A percentile compares a stretch with the other conserved stretches of the same genome.
These are phyloP conservation scores for Candida nanaspora DNA, from an alignment of 805 yeast species.

Conservation along the genomic window DNA sequence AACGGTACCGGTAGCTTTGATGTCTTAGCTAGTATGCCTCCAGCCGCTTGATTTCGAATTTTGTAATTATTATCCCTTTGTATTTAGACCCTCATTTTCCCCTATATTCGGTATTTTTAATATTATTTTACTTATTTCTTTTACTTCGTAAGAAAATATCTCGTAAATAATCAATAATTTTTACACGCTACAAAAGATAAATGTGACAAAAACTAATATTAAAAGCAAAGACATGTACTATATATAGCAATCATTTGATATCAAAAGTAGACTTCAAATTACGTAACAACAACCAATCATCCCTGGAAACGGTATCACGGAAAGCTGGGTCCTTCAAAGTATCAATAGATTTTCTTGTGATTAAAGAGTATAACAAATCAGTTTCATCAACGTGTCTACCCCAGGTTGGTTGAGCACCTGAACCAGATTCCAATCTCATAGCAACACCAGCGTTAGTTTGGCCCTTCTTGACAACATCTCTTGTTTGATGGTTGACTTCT, in stretches of 20 bases:
- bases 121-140: too few relatives aligned
- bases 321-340: conserved; percentile 98
- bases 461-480: conserved; percentile 78
- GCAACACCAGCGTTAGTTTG: conserved; percentile 98
- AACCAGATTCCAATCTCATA: conserved; percentile 90
- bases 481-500: conserved; percentile 91
- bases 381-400: conserved; percentile 97
- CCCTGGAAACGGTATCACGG: conserved; percentile 88
- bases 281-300: conserved; percentile 91
- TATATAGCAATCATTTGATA: conserved; percentile 41
- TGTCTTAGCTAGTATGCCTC: conserved; percentile 47
- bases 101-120: too few relatives aligned
- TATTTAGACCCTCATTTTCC: background rate
- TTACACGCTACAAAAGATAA: too few relatives aligned
- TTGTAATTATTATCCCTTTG: background rate
- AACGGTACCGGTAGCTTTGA: conserved; percentile 98
- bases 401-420: conserved; percentile 93
- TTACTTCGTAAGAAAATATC: too few relatives aligned
- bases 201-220: too few relatives aligned
- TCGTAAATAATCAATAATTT: too few relatives aligned
- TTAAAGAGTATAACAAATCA: conserved; percentile 84
- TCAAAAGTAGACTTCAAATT: conserved; percentile 84
- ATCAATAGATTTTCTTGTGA: conserved; percentile 86
- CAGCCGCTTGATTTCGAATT: background rate
- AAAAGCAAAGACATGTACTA: background rate